phyloP scores from a whole-genome alignment of 305 asterid genomes.

The Solanum hybrid region DNA sequence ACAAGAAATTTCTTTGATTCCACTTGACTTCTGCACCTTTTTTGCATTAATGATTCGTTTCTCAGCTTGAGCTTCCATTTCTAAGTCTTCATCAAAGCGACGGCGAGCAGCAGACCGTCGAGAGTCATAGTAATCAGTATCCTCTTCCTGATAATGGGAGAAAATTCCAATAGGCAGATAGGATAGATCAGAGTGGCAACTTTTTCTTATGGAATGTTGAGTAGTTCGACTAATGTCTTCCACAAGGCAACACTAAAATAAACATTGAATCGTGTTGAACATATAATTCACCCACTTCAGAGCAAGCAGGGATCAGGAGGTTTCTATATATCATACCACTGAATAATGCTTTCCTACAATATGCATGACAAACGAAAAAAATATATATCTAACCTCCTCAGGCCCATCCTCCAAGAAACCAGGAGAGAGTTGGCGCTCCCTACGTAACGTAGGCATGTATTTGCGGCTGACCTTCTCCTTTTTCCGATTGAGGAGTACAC shows the following conservation, averaged over 20 bases:
- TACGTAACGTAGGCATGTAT: constrained; percentile 38
- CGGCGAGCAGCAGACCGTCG: constrained; percentile 64
- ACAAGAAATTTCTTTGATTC: neutral
- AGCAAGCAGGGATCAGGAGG: constrained; percentile 2
- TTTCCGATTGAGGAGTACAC: constrained; percentile 48
- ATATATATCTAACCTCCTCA: constrained; percentile 55
- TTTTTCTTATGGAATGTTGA: neutral
- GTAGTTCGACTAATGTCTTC: neutral
- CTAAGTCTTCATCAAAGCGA: constrained; percentile 82
- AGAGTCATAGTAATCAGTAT: constrained; percentile 62
- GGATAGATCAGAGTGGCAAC: neutral
- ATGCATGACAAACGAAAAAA: neutral
- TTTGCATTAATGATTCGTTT: constrained; percentile 88
- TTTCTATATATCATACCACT: neutral
- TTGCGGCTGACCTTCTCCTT: constrained; percentile 50
- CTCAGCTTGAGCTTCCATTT: constrained; percentile 90
- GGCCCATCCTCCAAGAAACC: constrained; percentile 96
- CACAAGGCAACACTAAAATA: neutral
- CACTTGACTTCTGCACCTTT: constrained; percentile 45
- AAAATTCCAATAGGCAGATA: neutral
- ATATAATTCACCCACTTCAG: constrained; percentile 1
- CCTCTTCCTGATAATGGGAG: constrained; percentile 55
- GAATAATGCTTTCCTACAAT: neutral
- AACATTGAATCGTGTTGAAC: neutral
- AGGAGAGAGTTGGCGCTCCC: constrained; percentile 82